Evolutionary conservation across 2,329 filamentous ascomycete species (phyloP).

Genomic region (Zalaria sp.): DNA sequence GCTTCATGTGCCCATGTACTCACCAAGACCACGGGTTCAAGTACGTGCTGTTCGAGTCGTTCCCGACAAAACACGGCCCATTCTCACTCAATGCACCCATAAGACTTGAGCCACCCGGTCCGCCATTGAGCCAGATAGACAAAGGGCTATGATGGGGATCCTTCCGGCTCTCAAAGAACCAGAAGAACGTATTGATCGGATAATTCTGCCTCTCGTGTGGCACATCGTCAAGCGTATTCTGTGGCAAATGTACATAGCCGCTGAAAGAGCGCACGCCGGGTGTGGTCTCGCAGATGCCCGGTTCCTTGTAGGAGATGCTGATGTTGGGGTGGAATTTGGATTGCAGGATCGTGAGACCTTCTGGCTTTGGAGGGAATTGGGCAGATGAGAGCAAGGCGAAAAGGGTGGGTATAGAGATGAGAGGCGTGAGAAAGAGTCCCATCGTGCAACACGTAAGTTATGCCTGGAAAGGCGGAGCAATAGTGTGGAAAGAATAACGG

Average conservation of each 20-base stretch:
- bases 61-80: conserved; percentile 39
- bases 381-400: no score
- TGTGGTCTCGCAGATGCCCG: conserved; percentile 33
- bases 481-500: no score
- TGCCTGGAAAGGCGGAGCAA: no score
- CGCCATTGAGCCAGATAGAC: conserved; percentile 44
- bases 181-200: conserved; percentile 35
- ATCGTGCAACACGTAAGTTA: no score
- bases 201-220: conserved; percentile 12
- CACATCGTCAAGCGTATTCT: conserved; percentile 9
- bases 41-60: conserved; percentile 35
- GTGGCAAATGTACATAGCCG: conserved; percentile 16
- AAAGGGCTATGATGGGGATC: conserved; percentile 38
- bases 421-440: no score
- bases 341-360: conserved; percentile 25
- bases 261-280: conserved; percentile 32
- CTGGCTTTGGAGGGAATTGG: conserved; percentile 25
- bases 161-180: conserved; percentile 46
- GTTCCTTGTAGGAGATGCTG: conserved; percentile 32
- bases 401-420: no score
- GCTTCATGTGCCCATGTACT: no score
- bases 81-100: conserved; percentile 35
- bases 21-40: conserved; percentile 47
- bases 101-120: conserved; percentile 39
- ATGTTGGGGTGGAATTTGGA: conserved; percentile 29